Evolutionary conservation across 306 rosid species (phyloP).

Genomic region (Glycyrrhiza uralensis): DNA sequence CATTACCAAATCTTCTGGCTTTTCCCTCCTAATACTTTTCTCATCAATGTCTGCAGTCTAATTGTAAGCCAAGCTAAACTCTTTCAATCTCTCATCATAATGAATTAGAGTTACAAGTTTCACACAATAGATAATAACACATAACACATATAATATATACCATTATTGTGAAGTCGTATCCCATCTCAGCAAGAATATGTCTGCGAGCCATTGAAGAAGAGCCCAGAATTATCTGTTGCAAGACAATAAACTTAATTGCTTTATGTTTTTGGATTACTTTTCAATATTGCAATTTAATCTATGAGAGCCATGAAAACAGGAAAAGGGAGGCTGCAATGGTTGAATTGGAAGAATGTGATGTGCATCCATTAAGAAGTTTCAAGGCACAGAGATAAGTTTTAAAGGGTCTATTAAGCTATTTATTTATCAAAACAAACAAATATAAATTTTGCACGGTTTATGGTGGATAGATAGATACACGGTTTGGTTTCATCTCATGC

Average conservation of each 20-base stretch:
- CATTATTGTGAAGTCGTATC: conserved; percentile 65
- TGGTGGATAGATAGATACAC: background rate
- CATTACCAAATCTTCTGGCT: conserved; percentile 77
- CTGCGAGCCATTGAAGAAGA: conserved; percentile 87
- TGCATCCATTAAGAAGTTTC: background rate
- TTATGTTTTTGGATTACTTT: background rate
- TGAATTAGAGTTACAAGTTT: background rate
- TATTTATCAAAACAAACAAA: background rate
- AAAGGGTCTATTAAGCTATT: background rate
- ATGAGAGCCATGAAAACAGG: no score
- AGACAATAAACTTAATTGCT: background rate
- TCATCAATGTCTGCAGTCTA: conserved; percentile 92
- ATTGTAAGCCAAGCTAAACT: conserved; percentile 21
- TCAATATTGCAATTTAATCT: no score
- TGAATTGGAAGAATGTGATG: background rate
- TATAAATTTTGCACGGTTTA: background rate
- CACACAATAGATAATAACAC: background rate
- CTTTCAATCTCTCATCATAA: conserved; percentile 4
- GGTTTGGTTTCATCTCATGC: background rate
- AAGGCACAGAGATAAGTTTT: no score
- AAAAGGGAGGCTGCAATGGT: background rate
- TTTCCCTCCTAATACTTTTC: conserved; percentile 67
- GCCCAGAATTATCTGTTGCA: conserved; percentile 69
- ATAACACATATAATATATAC: conserved; percentile 36
- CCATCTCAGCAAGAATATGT: conserved; percentile 77